Evolutionary conservation across 176 grass and related monocot genomes (phyloP).

Genomic region (Olyra latifolia): DNA sequence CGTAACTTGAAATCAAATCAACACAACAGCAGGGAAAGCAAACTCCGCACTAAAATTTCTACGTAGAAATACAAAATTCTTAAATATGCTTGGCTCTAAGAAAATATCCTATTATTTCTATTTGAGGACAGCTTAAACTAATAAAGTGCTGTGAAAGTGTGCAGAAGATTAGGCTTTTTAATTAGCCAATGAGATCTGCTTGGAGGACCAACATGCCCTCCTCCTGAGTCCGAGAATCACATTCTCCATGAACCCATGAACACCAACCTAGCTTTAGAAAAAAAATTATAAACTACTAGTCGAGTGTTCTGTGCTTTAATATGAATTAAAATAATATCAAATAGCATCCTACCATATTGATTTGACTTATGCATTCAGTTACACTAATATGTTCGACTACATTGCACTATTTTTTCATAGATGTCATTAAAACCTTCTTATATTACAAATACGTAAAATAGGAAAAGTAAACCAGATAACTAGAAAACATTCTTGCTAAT

Average conservation of each 20-base stretch:
- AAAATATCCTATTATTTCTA: neutral
- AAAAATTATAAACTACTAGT: too few species aligned
- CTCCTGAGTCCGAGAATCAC: constrained; percentile 32
- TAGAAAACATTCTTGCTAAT: too few species aligned
- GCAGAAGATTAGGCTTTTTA: constrained; percentile 29
- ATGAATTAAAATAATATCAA: too few species aligned
- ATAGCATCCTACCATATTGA: too few species aligned
- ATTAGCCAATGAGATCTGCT: constrained; percentile 31
- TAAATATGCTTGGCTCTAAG: neutral
- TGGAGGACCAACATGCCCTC: constrained; percentile 29
- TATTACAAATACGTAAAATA: too few species aligned
- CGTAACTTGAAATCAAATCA: constrained; percentile 24
- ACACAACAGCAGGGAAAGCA: neutral
- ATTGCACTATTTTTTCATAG: too few species aligned
- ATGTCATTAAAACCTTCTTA: too few species aligned
- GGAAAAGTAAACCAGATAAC: too few species aligned
- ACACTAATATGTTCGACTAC: too few species aligned
- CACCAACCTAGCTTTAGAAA: constrained; percentile 7
- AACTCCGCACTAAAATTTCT: neutral
- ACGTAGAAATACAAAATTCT: neutral
- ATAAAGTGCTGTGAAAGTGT: constrained; percentile 7
- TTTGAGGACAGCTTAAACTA: neutral
- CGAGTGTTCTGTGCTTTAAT: too few species aligned
- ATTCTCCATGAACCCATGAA: constrained; percentile 44
- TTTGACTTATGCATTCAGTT: too few species aligned